Evolutionary conservation across 176 grass and related monocot genomes (phyloP).

Genomic region (Triticum dicoccoides): DNA sequence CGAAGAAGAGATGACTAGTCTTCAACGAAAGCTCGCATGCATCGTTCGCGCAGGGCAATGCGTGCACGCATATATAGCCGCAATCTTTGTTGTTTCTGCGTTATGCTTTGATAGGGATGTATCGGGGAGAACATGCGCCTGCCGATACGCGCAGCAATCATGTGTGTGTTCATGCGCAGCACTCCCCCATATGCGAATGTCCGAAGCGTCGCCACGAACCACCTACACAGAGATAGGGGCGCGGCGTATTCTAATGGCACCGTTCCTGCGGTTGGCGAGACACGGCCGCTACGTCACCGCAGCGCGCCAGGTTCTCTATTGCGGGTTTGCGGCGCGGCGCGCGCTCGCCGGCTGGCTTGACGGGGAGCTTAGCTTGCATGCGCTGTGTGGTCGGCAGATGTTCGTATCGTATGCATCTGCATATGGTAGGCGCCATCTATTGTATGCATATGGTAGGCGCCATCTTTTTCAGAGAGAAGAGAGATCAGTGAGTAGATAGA

Average conservation of each 20-base stretch:
- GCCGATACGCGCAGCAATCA: slow-evolving; percentile 22
- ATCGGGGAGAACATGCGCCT: slow-evolving; percentile 26
- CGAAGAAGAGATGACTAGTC: background rate
- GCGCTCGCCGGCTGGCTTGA: background rate
- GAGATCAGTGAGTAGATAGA: slow-evolving; percentile 9
- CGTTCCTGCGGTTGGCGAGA: slow-evolving; percentile 48
- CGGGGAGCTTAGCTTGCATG: background rate
- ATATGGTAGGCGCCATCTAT: background rate
- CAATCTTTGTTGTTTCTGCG: slow-evolving; percentile 50
- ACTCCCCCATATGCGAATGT: slow-evolving; percentile 41
- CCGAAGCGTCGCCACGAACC: slow-evolving; percentile 35
- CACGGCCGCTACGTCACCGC: slow-evolving; percentile 14
- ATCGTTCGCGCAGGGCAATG: slow-evolving; percentile 12
- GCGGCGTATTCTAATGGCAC: slow-evolving; percentile 41
- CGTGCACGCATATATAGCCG: slow-evolving; percentile 46
- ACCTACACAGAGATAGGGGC: slow-evolving; percentile 31
- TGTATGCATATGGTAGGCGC: background rate
- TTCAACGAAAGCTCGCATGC: slow-evolving; percentile 1
- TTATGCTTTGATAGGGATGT: background rate
- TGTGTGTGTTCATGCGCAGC: slow-evolving; percentile 12
- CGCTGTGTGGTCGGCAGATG: background rate
- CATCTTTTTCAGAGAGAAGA: background rate
- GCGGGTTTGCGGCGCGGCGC: background rate
- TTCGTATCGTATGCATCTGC: too few species aligned
- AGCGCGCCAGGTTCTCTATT: background rate